phyloP scores from a whole-genome alignment of 495 filamentous ascomycete genomes.

The Penicillium paradoxum region DNA sequence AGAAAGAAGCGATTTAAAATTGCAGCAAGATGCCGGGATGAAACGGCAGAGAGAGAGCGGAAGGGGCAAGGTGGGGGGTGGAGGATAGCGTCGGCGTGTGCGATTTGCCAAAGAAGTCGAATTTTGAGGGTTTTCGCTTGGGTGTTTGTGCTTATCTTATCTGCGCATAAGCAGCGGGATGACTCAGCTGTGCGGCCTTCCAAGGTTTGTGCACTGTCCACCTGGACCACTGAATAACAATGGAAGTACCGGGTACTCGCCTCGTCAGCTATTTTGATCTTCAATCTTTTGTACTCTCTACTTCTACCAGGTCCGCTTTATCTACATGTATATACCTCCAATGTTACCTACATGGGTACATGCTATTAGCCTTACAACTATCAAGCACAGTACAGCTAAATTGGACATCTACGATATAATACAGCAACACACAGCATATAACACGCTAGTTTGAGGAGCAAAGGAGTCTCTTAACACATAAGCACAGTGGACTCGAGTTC shows the following conservation, averaged over 20 bases:
- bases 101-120: constrained; percentile 43
- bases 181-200: constrained; percentile 25
- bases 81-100: constrained; percentile 42
- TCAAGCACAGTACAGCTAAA: too few relatives aligned
- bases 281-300: not conserved
- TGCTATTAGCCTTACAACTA: too few relatives aligned
- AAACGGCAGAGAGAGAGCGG: constrained; percentile 19
- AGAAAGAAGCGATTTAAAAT: constrained; percentile 8
- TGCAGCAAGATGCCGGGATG: constrained; percentile 19
- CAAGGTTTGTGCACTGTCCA: not conserved
- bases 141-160: constrained; percentile 48
- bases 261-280: not conserved
- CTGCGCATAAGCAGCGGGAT: constrained; percentile 31
- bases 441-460: too few relatives aligned
- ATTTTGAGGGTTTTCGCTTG: constrained; percentile 54
- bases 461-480: too few relatives aligned
- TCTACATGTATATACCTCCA: not conserved
- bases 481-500: too few relatives aligned
- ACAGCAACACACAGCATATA: too few relatives aligned
- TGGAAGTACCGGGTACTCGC: not conserved
- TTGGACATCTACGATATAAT: too few relatives aligned
- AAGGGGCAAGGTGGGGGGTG: constrained; percentile 20
- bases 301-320: not conserved
- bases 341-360: too few relatives aligned
- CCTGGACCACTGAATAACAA: too few relatives aligned